Percentiles rank a stretch among this genome's conserved stretches.
Conservation (phyloP, 2,329 filamentous ascomycete species). For the Emergomyces pasteurianus region DNA sequence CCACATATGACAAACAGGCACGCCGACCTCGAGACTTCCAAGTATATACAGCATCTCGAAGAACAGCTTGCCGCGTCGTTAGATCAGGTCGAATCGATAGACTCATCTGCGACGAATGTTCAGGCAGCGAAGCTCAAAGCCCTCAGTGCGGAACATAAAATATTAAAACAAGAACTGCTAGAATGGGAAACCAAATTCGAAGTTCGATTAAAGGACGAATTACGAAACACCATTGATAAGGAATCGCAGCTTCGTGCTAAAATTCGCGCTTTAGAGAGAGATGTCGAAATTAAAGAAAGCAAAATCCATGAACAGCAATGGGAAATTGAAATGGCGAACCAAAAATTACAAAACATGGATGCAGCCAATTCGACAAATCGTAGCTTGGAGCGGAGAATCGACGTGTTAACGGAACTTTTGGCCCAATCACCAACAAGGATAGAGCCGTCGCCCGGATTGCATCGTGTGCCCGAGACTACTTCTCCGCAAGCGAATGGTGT, state of each 20-base stretch:
- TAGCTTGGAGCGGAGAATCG: conserved; percentile 22
- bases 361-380: conserved; percentile 22
- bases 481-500: conserved; percentile 9
- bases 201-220: conserved; percentile 20
- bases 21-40: conserved; percentile 29
- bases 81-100: conserved; percentile 26
- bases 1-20: conserved; percentile 9
- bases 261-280: conserved; percentile 22
- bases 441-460: conserved; percentile 1
- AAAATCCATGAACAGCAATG: conserved; percentile 22
- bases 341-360: conserved; percentile 22
- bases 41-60: conserved; percentile 41
- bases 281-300: conserved; percentile 19
- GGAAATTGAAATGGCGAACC: conserved; percentile 21
- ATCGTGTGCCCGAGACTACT: background rate
- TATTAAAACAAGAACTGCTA: conserved; percentile 21
- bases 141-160: conserved; percentile 21
- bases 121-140: conserved; percentile 26
- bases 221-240: conserved; percentile 17
- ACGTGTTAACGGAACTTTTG: conserved; percentile 25
- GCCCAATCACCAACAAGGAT: conserved; percentile 21
- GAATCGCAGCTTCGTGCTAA: conserved; percentile 20
- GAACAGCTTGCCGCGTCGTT: conserved; percentile 32
- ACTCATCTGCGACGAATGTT: conserved; percentile 28
- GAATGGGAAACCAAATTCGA: conserved; percentile 24